Percentiles rank a stretch among this genome's conserved stretches.
Evolutionary conservation across 306 rosid species (phyloP).

Genomic region (Prosopis cineraria): DNA sequence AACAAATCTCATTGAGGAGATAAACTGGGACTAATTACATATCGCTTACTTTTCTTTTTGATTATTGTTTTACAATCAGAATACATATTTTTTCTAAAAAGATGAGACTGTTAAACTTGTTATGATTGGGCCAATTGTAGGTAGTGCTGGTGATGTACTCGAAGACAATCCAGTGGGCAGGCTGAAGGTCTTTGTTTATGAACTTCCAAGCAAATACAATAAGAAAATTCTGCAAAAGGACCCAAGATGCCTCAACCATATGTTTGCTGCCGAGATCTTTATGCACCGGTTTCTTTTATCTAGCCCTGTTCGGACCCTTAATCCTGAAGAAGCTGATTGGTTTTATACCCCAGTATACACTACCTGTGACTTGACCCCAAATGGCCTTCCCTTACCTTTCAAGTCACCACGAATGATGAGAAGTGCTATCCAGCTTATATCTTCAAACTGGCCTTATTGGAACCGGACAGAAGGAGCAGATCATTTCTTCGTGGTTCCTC

Average conservation of each 20-base stretch:
- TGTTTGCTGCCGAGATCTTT: constrained; percentile 98
- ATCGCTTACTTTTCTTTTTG: neutral
- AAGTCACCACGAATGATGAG: constrained; percentile 99
- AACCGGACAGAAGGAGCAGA: constrained; percentile 94
- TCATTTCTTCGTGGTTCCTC: constrained; percentile 96
- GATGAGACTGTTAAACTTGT: constrained; percentile 19
- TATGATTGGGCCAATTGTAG: constrained; percentile 51
- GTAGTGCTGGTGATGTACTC: constrained; percentile 98
- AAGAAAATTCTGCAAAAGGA: constrained; percentile 97
- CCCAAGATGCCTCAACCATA: constrained; percentile 90
- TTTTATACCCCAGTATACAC: constrained; percentile 96
- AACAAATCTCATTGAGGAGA: neutral
- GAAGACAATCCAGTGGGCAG: constrained; percentile 99
- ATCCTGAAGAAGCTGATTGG: constrained; percentile 99
- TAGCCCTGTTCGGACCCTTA: constrained; percentile 94
- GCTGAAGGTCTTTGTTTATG: constrained; percentile 96
- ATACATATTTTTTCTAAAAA: neutral
- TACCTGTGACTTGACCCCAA: constrained; percentile 97
- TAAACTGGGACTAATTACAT: neutral
- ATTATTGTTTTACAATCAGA: neutral
- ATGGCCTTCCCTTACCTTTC: constrained; percentile 96
- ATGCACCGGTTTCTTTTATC: constrained; percentile 96
- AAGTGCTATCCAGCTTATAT: constrained; percentile 94
- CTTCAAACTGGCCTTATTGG: constrained; percentile 99
- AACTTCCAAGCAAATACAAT: constrained; percentile 97